Base-by-base conservation (phyloP, 306 rosid genomes). In the Gastrolobium bilobum region DNA sequence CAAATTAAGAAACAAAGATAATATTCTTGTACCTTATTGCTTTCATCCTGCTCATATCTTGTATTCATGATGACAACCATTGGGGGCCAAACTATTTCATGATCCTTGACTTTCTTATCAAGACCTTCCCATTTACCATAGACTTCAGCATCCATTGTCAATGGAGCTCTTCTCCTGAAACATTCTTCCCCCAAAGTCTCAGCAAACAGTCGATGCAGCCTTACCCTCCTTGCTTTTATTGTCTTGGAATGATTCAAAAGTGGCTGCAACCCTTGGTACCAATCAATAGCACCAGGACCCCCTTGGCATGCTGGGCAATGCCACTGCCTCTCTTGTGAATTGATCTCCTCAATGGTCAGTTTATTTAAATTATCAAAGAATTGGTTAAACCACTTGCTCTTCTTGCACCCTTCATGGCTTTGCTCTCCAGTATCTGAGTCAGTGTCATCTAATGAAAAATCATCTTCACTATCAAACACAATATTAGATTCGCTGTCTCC, bases 81-180 rank as follows among this genome's bases (percentile, higher is more conserved):
- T 10, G 93, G 93, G 29, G 93, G 93, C 93, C 93, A 89, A 59
- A 89, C 82, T n/a, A 89, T 86, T 79, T 79, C 80, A 79, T 50
- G 79, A 71, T 89, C 90, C 73, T 79, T 86, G 31, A 81, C 81
- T 3, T 81, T 82, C 39, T 77, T 76, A 39, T 75, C 83, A 9
- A 87, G 81, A 6, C 90, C 88, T 73, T 70, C 84, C 93, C 93
- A 90, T 56, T 11, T 54, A 56, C 77, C 87, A 44, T 71, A 82
- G 13, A 44, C 71, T 50, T 85, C 90, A 70, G 83, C 53, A 6
- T 38, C 50, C 3, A 11, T 34, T 46, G 78, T 37, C n/a, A 79
- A 46, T n/a, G 83, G 58, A 56, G 75, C 73, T 42, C 84, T 68
- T 58, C 83, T 84, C 59, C 63, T 82, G 26, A 5, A 73, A 67